Percentiles rank a stretch among this genome's conserved stretches.
These are phyloP conservation scores for Lithohypha guttulata DNA, from an alignment of 2,329 filamentous ascomycete genomes.

Conservation along the genomic window DNA sequence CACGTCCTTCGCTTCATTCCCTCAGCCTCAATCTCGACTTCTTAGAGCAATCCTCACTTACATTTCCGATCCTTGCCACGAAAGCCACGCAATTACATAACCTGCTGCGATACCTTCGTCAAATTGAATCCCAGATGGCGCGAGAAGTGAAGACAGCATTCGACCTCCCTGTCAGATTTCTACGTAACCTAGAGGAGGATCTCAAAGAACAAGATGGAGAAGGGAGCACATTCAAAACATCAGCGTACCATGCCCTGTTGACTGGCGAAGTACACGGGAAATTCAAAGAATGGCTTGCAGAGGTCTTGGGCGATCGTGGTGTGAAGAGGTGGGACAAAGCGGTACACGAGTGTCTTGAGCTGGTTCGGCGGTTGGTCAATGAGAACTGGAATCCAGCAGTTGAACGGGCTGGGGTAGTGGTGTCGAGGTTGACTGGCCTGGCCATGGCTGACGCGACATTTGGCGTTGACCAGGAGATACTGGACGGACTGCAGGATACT, in stretches of 20 bases:
- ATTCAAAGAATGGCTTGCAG: constrained; percentile 78
- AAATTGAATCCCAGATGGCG: constrained; percentile 67
- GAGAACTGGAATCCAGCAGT: constrained; percentile 82
- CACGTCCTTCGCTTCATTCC: constrained; percentile 39
- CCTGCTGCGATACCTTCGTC: constrained; percentile 70
- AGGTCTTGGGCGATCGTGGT: constrained; percentile 69
- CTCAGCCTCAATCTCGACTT: constrained; percentile 76
- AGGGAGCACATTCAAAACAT: constrained; percentile 51
- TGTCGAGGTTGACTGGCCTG: constrained; percentile 72
- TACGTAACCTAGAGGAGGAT: constrained; percentile 66
- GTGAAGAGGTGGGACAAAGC: constrained; percentile 94
- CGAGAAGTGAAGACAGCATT: constrained; percentile 74
- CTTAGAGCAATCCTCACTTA: constrained; percentile 58
- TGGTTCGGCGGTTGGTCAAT: constrained; percentile 65
- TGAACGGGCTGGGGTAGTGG: constrained; percentile 68
- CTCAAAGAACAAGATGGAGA: constrained; percentile 48
- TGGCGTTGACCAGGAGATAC: constrained; percentile 55
- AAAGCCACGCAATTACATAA: constrained; percentile 84
- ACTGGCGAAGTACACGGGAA: constrained; percentile 68
- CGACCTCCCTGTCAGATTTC: constrained; percentile 67
- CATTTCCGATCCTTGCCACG: constrained; percentile 70
- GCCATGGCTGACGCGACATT: constrained; percentile 45
- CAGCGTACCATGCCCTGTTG: constrained; percentile 71
- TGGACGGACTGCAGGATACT: constrained; percentile 53
- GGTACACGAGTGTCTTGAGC: constrained; percentile 65